phyloP scores from a whole-genome alignment of 352 stramenopile genomes.

The Phytopythium helicoides region DNA sequence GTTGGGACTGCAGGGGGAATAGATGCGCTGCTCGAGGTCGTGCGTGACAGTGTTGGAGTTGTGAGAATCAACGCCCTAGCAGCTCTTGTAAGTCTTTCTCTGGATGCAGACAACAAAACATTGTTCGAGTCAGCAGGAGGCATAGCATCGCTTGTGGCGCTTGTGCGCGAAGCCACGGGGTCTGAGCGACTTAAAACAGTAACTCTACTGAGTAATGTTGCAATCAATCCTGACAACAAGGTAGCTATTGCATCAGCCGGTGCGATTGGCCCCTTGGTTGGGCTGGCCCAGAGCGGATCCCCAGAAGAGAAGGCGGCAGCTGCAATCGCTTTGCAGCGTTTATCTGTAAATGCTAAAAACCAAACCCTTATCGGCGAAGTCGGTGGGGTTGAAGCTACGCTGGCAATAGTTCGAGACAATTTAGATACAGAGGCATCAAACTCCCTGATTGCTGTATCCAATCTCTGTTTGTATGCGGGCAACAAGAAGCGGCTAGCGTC shows the following conservation, averaged over 20 bases:
- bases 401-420: too few relatives aligned
- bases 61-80: neutral
- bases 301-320: neutral
- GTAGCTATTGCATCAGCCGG: too few relatives aligned
- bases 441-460: too few relatives aligned
- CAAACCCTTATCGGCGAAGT: neutral
- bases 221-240: too few relatives aligned
- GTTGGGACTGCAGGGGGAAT: neutral
- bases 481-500: too few relatives aligned
- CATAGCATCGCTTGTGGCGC: neutral
- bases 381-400: neutral
- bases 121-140: neutral
- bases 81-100: neutral
- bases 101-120: neutral
- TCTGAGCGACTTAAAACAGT: too few relatives aligned
- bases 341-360: neutral
- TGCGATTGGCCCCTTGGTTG: neutral
- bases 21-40: neutral
- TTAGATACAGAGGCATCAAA: too few relatives aligned
- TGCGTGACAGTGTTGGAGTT: neutral
- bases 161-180: too few relatives aligned
- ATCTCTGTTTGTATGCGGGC: too few relatives aligned
- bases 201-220: too few relatives aligned
- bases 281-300: neutral
- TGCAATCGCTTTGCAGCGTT: neutral